Evolutionary conservation across 1,139 yeast genomes (phyloP).

Genomic region (Nakaseomyces sp.): DNA sequence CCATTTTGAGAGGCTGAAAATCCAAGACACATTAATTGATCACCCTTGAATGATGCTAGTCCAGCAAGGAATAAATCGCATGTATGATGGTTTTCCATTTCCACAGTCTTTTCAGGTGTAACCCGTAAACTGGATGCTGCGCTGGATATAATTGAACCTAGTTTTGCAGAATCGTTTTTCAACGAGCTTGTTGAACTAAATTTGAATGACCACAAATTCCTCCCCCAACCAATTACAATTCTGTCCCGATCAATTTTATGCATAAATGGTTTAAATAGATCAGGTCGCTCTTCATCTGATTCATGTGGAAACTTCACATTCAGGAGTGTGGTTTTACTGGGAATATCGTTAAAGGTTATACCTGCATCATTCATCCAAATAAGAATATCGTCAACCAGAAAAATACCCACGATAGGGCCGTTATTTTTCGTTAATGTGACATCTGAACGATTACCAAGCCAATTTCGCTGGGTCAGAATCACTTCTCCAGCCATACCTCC

Average conservation of each 20-base stretch:
- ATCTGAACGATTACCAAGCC: constrained; percentile 81
- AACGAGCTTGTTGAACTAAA: constrained; percentile 27
- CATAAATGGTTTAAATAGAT: constrained; percentile 75
- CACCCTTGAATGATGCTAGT: constrained; percentile 62
- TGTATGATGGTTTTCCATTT: constrained; percentile 34
- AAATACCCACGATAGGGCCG: constrained; percentile 68
- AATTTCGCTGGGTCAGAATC: constrained; percentile 61
- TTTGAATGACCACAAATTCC: constrained; percentile 64
- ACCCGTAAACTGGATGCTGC: constrained; percentile 60
- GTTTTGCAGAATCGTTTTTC: constrained; percentile 12
- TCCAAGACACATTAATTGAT: constrained; percentile 51
- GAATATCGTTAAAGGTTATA: constrained; percentile 48
- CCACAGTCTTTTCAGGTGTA: constrained; percentile 50
- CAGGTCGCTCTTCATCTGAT: constrained; percentile 48
- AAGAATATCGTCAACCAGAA: constrained; percentile 51
- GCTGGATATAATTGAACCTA: constrained; percentile 43
- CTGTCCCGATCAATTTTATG: constrained; percentile 60
- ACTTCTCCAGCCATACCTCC: constrained; percentile 92
- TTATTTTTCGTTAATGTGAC: constrained; percentile 49
- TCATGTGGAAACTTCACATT: constrained; percentile 53
- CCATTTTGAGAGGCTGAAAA: constrained; percentile 33
- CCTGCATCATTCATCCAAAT: constrained; percentile 87
- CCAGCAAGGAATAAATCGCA: constrained; percentile 65
- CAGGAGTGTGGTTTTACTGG: constrained; percentile 39
- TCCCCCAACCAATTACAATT: constrained; percentile 76